A percentile compares a stretch with the other conserved stretches of the same genome.
Conservation (phyloP, 2,329 filamentous ascomycete genomes). For the Hymenoscyphus scutula region DNA sequence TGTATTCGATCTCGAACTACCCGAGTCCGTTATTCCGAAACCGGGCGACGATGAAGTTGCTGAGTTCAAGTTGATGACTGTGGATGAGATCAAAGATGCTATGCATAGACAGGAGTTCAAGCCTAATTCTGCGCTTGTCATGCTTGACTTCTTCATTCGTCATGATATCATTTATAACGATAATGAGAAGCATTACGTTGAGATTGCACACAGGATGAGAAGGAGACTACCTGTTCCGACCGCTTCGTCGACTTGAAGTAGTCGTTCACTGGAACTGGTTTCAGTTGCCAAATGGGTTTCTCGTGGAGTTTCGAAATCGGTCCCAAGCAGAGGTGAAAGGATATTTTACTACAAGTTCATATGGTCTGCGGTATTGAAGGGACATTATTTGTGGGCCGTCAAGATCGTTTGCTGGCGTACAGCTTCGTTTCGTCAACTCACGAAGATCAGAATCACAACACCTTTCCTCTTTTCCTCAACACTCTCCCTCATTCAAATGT, state of each 20-base stretch:
- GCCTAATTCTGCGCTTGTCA: slow-evolving; percentile 74
- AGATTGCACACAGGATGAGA: slow-evolving; percentile 6
- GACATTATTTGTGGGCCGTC: no score
- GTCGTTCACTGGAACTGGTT: no score
- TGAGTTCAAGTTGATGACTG: slow-evolving; percentile 65
- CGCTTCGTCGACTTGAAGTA: neutral
- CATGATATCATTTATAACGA: slow-evolving; percentile 72
- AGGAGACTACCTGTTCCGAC: slow-evolving; percentile 13
- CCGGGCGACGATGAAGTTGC: slow-evolving; percentile 79
- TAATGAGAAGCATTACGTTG: slow-evolving; percentile 49
- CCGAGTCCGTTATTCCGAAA: slow-evolving; percentile 54
- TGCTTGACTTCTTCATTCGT: slow-evolving; percentile 79
- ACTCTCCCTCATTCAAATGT: no score
- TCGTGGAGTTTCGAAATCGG: no score
- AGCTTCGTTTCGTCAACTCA: no score
- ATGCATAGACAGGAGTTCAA: slow-evolving; percentile 74
- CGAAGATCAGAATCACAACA: no score
- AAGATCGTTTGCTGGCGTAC: no score
- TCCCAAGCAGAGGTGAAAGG: no score
- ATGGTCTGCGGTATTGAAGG: no score
- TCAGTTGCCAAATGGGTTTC: no score
- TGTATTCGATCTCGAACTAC: slow-evolving; percentile 73
- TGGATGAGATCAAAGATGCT: slow-evolving; percentile 57
- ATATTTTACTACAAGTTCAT: no score
- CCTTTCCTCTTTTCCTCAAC: no score